Evolutionary conservation across 2,329 filamentous ascomycete species (phyloP).

Genomic region (Fusarium torreyae): DNA sequence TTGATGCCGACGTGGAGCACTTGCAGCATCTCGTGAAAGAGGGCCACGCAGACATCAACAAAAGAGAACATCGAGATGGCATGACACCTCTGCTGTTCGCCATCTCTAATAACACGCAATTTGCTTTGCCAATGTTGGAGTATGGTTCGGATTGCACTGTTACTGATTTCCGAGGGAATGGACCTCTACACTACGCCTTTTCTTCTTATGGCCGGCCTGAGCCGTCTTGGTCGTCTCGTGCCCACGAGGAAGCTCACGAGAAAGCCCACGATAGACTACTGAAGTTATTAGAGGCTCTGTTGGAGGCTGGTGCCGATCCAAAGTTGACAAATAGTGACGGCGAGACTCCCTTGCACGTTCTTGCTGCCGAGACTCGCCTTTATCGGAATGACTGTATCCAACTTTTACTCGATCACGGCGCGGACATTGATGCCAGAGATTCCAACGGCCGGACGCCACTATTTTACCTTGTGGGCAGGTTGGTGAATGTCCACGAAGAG

Average conservation of each 20-base stretch:
- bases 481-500: not conserved
- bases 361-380: not conserved
- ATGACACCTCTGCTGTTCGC: slow-evolving; percentile 43
- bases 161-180: slow-evolving; percentile 42
- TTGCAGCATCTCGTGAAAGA: slow-evolving; percentile 46
- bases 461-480: slow-evolving; percentile 5
- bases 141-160: slow-evolving; percentile 39
- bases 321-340: slow-evolving; percentile 19
- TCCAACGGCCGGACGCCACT: slow-evolving; percentile 24
- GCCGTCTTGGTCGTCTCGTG: not conserved
- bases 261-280: not conserved
- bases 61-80: slow-evolving; percentile 26
- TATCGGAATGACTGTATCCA: not conserved
- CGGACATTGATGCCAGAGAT: slow-evolving; percentile 20
- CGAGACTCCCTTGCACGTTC: slow-evolving; percentile 34
- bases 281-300: slow-evolving; percentile 2
- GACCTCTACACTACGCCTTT: slow-evolving; percentile 37
- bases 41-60: slow-evolving; percentile 47
- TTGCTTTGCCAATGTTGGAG: slow-evolving; percentile 31
- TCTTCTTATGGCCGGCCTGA: not conserved
- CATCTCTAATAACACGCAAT: not conserved
- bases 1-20: not conserved
- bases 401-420: slow-evolving; percentile 19
- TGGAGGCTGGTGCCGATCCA: slow-evolving; percentile 47
- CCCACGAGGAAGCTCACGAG: not conserved